Evolutionary conservation across 2,329 filamentous ascomycete genomes (phyloP).

Genomic region (Macrophomina phaseolina): DNA sequence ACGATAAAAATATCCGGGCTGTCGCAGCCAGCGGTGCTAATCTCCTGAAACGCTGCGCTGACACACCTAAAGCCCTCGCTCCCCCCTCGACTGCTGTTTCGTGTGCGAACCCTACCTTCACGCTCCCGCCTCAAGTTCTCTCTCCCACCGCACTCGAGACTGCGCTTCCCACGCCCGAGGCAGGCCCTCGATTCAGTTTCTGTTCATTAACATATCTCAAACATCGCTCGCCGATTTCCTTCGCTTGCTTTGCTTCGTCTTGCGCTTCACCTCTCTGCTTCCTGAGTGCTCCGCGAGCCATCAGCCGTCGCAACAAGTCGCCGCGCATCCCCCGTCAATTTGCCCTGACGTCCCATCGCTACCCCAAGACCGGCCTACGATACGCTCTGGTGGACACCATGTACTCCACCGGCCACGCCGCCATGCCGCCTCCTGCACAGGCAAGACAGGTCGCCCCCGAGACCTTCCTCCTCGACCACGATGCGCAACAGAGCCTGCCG

Average conservation of each 20-base stretch:
- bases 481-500: constrained; percentile 94
- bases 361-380: constrained; percentile 9
- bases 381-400: constrained; percentile 41
- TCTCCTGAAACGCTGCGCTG: constrained; percentile 28
- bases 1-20: constrained; percentile 25
- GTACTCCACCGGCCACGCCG: constrained; percentile 61
- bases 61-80: constrained; percentile 29
- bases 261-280: constrained; percentile 19
- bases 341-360: constrained; percentile 18
- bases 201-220: constrained; percentile 28
- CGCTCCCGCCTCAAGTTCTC: constrained; percentile 22
- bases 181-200: constrained; percentile 28
- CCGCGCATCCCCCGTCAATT: constrained; percentile 27
- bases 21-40: constrained; percentile 26
- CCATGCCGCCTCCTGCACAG: constrained; percentile 88
- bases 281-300: constrained; percentile 26
- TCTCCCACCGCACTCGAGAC: constrained; percentile 22
- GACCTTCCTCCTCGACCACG: constrained; percentile 97
- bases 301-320: constrained; percentile 20
- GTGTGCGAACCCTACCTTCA: constrained; percentile 24
- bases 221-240: constrained; percentile 26
- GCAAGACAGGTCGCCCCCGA: constrained; percentile 75
- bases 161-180: constrained; percentile 24
- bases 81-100: constrained; percentile 28
- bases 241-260: constrained; percentile 25